phyloP scores from a whole-genome alignment of 1,139 yeast genomes.

The Suhomyces yuchorum region DNA sequence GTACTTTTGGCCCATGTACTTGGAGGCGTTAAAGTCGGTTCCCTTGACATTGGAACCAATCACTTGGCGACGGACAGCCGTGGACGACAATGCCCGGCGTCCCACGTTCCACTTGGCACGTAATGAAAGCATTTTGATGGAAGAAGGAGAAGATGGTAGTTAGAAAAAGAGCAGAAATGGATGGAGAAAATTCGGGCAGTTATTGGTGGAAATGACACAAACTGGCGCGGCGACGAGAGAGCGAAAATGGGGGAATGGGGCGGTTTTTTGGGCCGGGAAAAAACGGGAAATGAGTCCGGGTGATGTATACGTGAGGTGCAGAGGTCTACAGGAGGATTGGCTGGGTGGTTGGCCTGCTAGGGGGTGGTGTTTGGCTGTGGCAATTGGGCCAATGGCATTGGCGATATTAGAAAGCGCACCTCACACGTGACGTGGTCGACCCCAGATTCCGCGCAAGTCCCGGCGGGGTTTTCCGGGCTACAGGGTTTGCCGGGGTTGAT shows the following conservation, averaged over 20 bases:
- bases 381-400: constrained; percentile 7
- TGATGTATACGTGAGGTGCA: not conserved
- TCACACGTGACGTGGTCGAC: constrained; percentile 1
- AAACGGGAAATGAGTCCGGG: not conserved
- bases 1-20: constrained; percentile 67
- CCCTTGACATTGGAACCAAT: constrained; percentile 53
- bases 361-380: not conserved
- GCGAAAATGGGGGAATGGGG: not conserved
- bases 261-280: not conserved
- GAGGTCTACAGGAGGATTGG: not conserved
- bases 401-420: constrained; percentile 8
- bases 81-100: constrained; percentile 28
- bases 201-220: constrained; percentile 11
- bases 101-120: constrained; percentile 16
- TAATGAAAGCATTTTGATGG: constrained; percentile 19
- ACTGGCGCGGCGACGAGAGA: not conserved
- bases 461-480: not conserved
- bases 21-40: constrained; percentile 41
- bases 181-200: constrained; percentile 6
- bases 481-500: not conserved
- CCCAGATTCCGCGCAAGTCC: constrained; percentile 5
- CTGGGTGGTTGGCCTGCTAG: not conserved
- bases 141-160: constrained; percentile 3
- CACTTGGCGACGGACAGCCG: constrained; percentile 36
- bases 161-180: constrained; percentile 3